Base-by-base conservation (phyloP, 2,329 filamentous ascomycete species). In the Venturia carpophila region DNA sequence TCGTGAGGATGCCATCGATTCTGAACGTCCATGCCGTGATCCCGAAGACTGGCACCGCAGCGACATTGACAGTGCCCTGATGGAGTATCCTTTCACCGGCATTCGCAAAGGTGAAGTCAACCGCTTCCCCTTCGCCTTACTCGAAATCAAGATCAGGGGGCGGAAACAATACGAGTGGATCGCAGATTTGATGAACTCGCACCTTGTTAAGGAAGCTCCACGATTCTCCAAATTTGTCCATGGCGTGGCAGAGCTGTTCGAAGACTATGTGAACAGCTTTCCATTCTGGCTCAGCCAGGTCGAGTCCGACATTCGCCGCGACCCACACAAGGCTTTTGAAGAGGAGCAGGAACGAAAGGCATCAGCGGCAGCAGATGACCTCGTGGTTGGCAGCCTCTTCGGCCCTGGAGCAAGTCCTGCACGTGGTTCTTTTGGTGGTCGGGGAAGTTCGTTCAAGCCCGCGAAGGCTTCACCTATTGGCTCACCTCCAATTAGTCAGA, bases 141-240 rank as follows among this genome's bases (percentile, higher is more conserved):
- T 99, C 21, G 94, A 99, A 76, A 92, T 99, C 77, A 97, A 97
- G 79, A 81, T 96, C 70, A 83, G 80, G 69, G 76, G 76, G 61
- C 83, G 85, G 69, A 92, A 90, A 75, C 85, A 87, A 65, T 88
- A 89, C 5, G 84, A 87, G 68, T 99, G 94, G 94, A 82, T 97
- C 42, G 85, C 92, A 69, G 94, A 99, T 70, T 79, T 99, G 69
- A 97, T 96, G 85, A 83, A 85, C 63, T 97, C 92, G 5, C 93
- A 99, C 75, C 83, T 99, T 5, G 90, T 99, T 68, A 92, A 96
- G 73, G 87, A 92, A 58, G 87, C 90, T 0, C 91, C 92, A 1
- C 86, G 89, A 62, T 99, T 99, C 78, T 97, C 92, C 71, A 99
- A 99, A 75, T 99, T 97, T 71, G 89, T 96, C 2, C 93, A 99